These are phyloP conservation scores for Colletotrichum sp. DNA, from an alignment of 2,329 filamentous ascomycete genomes.

Conservation along the genomic window DNA sequence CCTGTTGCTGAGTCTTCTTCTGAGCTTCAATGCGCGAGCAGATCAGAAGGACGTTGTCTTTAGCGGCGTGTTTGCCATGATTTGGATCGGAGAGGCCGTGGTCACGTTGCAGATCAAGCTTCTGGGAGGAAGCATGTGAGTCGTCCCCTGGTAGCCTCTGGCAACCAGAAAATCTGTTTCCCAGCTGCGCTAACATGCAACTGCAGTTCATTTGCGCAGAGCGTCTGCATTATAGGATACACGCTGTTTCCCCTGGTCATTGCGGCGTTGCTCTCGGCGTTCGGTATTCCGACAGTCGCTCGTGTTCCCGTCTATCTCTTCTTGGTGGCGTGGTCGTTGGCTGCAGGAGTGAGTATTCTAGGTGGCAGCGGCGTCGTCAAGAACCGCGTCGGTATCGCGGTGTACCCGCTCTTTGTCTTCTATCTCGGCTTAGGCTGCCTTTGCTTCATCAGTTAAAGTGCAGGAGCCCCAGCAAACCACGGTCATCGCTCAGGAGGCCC, in stretches of 20 bases:
- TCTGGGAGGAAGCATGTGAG: slow-evolving; percentile 95
- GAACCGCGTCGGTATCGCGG: slow-evolving; percentile 90
- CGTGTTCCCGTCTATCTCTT: slow-evolving; percentile 91
- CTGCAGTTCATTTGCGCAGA: slow-evolving; percentile 92
- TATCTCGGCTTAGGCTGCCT: slow-evolving; percentile 92
- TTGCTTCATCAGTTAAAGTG: slow-evolving; percentile 87
- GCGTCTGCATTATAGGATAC: slow-evolving; percentile 97
- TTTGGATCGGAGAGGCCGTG: slow-evolving; percentile 96
- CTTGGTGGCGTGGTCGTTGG: slow-evolving; percentile 89
- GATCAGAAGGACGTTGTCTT: slow-evolving; percentile 91
- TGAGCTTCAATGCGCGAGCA: slow-evolving; percentile 80
- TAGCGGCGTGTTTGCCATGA: slow-evolving; percentile 93
- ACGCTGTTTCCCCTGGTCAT: slow-evolving; percentile 97
- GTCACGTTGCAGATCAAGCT: slow-evolving; percentile 99
- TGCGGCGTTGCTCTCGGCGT: slow-evolving; percentile 84
- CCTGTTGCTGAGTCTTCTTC: slow-evolving; percentile 82
- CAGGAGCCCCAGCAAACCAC: neutral
- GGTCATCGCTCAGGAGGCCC: neutral
- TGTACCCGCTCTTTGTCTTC: slow-evolving; percentile 94
- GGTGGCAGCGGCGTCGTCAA: slow-evolving; percentile 95
- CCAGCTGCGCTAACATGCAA: slow-evolving; percentile 9
- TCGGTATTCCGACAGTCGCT: slow-evolving; percentile 79
- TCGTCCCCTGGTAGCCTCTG: slow-evolving; percentile 26
- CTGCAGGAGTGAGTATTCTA: slow-evolving; percentile 93
- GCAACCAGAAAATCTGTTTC: neutral